These are phyloP conservation scores for Quercus wislizeni DNA, from an alignment of 306 rosid species.

Conservation along the genomic window DNA sequence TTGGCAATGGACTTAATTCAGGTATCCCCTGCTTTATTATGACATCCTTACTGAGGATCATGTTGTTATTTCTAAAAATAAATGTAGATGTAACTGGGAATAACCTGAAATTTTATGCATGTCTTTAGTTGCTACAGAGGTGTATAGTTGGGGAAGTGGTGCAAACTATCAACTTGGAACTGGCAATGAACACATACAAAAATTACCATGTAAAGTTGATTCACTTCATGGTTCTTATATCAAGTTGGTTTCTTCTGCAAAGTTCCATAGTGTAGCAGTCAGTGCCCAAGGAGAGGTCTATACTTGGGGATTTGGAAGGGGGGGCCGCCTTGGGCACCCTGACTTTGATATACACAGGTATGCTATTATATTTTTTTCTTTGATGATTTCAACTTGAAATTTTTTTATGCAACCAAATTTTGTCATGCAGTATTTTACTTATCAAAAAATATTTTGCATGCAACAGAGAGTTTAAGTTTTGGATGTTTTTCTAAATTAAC, in stretches of 20 bases:
- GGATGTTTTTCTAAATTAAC: background rate
- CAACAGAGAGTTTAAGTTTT: background rate
- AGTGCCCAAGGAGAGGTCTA: slow-evolving; percentile 74
- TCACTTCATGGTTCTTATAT: slow-evolving; percentile 66
- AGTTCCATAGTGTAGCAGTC: slow-evolving; percentile 93
- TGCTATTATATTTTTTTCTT: background rate
- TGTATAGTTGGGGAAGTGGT: slow-evolving; percentile 97
- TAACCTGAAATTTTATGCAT: slow-evolving; percentile 26
- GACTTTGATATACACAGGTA: slow-evolving; percentile 99
- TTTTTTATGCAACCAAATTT: no score
- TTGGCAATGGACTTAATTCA: slow-evolving; percentile 49
- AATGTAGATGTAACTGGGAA: slow-evolving; percentile 6
- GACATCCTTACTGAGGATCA: slow-evolving; percentile 23
- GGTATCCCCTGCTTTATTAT: slow-evolving; percentile 46
- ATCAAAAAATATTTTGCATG: no score
- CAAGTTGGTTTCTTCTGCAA: slow-evolving; percentile 78
- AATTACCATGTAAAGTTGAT: slow-evolving; percentile 90
- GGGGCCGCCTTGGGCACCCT: slow-evolving; percentile 97
- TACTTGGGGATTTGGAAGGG: slow-evolving; percentile 99
- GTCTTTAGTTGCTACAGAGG: slow-evolving; percentile 71
- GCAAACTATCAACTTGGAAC: slow-evolving; percentile 97
- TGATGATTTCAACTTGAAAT: no score
- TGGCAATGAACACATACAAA: slow-evolving; percentile 89
- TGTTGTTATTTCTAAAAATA: slow-evolving; percentile 12
- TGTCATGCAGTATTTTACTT: no score